A percentile compares a stretch with the other conserved stretches of the same genome.
Conservation (phyloP, 768 basidiomycete genomes). For the Multifurca ochricompacta region DNA sequence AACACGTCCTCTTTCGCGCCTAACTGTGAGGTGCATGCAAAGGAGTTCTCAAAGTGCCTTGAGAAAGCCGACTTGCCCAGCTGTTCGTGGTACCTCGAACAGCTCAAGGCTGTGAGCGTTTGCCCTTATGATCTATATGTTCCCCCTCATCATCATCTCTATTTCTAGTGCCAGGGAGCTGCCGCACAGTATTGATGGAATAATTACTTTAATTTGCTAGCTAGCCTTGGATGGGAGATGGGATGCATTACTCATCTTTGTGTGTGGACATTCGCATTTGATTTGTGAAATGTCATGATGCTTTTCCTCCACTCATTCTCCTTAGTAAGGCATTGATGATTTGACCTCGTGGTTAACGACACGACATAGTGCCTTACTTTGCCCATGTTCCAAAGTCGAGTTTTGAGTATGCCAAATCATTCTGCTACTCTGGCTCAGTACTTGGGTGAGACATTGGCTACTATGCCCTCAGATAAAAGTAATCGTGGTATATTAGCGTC, state of each 20-base stretch:
- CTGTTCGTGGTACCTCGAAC: conserved; percentile 83
- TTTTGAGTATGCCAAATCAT: neutral
- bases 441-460: no score
- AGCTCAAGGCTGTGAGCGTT: conserved; percentile 72
- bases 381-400: neutral
- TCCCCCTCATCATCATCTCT: neutral
- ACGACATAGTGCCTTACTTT: neutral
- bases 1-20: conserved; percentile 42
- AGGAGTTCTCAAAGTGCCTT: conserved; percentile 81
- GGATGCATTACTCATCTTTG: neutral
- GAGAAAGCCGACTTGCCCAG: conserved; percentile 73
- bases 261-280: neutral
- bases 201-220: neutral
- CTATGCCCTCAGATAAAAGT: no score
- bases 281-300: neutral
- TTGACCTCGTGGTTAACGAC: neutral
- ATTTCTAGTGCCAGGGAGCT: conserved; percentile 18
- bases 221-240: neutral
- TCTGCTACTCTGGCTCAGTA: neutral
- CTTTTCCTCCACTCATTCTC: conserved; percentile 2
- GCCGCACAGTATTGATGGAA: conserved; percentile 21
- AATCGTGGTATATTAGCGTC: no score
- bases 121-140: neutral
- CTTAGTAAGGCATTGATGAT: neutral
- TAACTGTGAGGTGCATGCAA: conserved; percentile 73